These are phyloP conservation scores for Penicillium alfredii DNA, from an alignment of 495 filamentous ascomycete species.

Conservation along the genomic window DNA sequence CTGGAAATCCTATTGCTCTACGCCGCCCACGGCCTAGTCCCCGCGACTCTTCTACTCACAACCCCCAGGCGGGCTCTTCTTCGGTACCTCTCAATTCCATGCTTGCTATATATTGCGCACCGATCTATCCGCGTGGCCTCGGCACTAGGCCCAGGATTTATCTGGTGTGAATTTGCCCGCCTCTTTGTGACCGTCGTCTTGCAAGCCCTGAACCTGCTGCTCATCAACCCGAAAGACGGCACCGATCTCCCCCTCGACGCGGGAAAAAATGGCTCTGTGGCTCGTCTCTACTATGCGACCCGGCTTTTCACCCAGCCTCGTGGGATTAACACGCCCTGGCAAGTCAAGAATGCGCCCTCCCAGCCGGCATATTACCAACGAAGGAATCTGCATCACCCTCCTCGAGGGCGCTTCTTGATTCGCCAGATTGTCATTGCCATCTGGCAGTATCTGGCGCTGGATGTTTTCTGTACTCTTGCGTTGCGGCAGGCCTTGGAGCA, in stretches of 20 bases:
- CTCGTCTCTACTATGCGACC: background rate
- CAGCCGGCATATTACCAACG: constrained; percentile 12
- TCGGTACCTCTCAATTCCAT: constrained; percentile 15
- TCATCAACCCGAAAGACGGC: constrained; percentile 14
- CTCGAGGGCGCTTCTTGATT: constrained; percentile 8
- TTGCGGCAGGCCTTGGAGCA: background rate
- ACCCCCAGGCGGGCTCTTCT: constrained; percentile 12
- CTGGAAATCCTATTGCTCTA: too few relatives aligned
- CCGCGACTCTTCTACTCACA: constrained; percentile 8
- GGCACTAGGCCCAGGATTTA: constrained; percentile 9
- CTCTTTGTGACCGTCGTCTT: constrained; percentile 1
- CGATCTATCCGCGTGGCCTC: constrained; percentile 9
- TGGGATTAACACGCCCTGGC: constrained; percentile 11
- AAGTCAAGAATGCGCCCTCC: constrained; percentile 13
- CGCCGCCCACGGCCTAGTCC: too few relatives aligned
- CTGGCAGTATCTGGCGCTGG: constrained; percentile 17
- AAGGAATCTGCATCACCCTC: background rate
- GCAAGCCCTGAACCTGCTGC: constrained; percentile 6
- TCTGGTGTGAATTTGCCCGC: constrained; percentile 12
- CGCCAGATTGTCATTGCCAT: constrained; percentile 12
- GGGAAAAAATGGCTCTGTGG: background rate
- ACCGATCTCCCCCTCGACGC: constrained; percentile 6
- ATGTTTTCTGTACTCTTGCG: constrained; percentile 3
- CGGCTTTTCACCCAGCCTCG: background rate
- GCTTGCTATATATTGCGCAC: constrained; percentile 7